Evolutionary conservation across 2,329 filamentous ascomycete species (phyloP).

Genomic region (Phialophora macrospora): DNA sequence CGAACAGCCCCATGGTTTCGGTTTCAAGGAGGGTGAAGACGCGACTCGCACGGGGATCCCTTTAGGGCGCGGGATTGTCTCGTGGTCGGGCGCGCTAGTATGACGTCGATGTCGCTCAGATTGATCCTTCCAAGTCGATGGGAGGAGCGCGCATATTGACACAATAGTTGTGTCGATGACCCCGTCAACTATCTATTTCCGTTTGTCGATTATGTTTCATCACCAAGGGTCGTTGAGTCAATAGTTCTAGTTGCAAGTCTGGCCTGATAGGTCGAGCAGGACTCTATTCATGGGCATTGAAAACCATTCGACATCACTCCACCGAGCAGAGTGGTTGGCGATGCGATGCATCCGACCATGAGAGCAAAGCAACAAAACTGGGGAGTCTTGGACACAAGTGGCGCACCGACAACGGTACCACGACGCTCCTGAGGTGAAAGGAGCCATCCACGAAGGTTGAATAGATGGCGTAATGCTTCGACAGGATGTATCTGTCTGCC

Average conservation of each 20-base stretch:
- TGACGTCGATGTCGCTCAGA: constrained; percentile 8
- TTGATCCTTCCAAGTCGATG: not conserved
- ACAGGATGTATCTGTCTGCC: not conserved
- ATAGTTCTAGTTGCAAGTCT: not conserved
- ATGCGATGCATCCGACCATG: not conserved
- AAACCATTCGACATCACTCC: not conserved
- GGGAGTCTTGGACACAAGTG: not conserved
- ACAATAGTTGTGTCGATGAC: not conserved
- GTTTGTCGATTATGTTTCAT: not conserved
- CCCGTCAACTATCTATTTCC: not conserved
- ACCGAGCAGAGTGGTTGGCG: not conserved
- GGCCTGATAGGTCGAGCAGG: not conserved
- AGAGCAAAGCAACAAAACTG: not conserved
- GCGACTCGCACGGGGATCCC: constrained; percentile 12
- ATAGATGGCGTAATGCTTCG: not conserved
- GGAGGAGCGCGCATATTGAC: not conserved
- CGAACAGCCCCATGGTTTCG: constrained; percentile 29
- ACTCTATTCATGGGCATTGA: not conserved
- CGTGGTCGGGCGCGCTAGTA: constrained; percentile 3
- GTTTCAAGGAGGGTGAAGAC: constrained; percentile 15
- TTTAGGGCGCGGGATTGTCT: constrained; percentile 3
- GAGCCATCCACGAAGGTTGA: not conserved
- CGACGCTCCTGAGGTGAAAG: not conserved
- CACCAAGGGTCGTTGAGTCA: not conserved
- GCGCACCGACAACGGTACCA: not conserved